phyloP scores from a whole-genome alignment of 805 yeast genomes.

The Limtongozyma cylindracea region DNA sequence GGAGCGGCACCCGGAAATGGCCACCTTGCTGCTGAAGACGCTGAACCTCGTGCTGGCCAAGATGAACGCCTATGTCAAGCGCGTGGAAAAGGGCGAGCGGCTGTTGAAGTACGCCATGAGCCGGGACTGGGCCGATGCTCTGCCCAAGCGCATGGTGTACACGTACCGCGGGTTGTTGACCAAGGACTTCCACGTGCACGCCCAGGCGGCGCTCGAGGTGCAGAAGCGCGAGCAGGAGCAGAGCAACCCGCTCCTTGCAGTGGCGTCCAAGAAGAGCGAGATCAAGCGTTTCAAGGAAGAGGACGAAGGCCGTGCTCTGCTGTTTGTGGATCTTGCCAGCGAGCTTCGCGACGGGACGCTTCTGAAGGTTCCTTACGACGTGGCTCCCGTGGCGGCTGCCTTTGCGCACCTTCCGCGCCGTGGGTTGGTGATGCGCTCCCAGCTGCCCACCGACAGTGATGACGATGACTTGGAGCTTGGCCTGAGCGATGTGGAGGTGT shows the following conservation, averaged over 20 bases:
- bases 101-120: constrained; percentile 48
- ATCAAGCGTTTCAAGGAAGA: constrained; percentile 1
- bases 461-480: constrained; percentile 14
- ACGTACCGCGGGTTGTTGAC: constrained; percentile 61
- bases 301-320: constrained; percentile 1
- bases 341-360: constrained; percentile 16
- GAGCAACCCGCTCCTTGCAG: background rate
- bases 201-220: constrained; percentile 32
- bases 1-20: constrained; percentile 66
- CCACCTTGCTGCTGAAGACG: constrained; percentile 54
- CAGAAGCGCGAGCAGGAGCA: constrained; percentile 12
- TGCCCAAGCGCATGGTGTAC: constrained; percentile 75
- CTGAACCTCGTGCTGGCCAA: constrained; percentile 66
- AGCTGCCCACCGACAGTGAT: constrained; percentile 6
- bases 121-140: constrained; percentile 80
- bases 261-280: background rate
- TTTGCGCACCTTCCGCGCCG: too few relatives aligned
- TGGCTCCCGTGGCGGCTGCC: constrained; percentile 62
- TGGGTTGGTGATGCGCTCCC: too few relatives aligned
- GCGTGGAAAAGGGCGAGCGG: constrained; percentile 66
- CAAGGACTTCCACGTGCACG: constrained; percentile 51
- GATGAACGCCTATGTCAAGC: constrained; percentile 61
- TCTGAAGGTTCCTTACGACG: constrained; percentile 37
- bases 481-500: constrained; percentile 22
- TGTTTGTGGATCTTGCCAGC: constrained; percentile 14